These are phyloP conservation scores for Ligustrum vulgare DNA, from an alignment of 257 asterid species.

Conservation along the genomic window DNA sequence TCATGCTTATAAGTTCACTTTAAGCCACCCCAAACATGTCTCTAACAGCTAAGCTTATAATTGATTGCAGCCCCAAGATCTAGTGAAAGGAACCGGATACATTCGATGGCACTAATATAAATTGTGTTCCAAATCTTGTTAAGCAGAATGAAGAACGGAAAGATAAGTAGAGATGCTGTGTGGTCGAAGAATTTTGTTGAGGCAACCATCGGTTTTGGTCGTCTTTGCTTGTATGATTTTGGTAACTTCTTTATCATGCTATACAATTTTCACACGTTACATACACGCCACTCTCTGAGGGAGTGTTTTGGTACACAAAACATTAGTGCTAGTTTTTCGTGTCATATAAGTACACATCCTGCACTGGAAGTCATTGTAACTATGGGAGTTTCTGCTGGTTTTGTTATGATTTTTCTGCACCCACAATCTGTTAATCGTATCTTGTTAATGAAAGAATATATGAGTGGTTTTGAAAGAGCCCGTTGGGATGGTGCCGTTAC, in stretches of 20 bases:
- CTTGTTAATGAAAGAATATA: slow-evolving; percentile 36
- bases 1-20: neutral
- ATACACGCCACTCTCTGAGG: slow-evolving; percentile 28
- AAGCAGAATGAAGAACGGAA: slow-evolving; percentile 24
- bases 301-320: slow-evolving; percentile 35
- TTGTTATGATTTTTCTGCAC: slow-evolving; percentile 22
- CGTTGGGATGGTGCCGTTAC: slow-evolving; percentile 3
- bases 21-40: neutral
- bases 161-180: slow-evolving; percentile 28
- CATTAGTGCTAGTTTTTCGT: slow-evolving; percentile 27
- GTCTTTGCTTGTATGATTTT: slow-evolving; percentile 35
- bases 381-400: slow-evolving; percentile 34
- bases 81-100: slow-evolving; percentile 38
- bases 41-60: neutral
- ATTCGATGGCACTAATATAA: slow-evolving; percentile 29
- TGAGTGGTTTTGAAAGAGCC: slow-evolving; percentile 28
- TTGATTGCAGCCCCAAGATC: slow-evolving; percentile 50
- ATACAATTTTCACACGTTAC: slow-evolving; percentile 23
- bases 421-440: slow-evolving; percentile 14
- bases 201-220: slow-evolving; percentile 19
- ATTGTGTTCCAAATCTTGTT: slow-evolving; percentile 5
- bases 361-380: slow-evolving; percentile 43
- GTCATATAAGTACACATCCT: slow-evolving; percentile 32
- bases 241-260: slow-evolving; percentile 24
- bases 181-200: slow-evolving; percentile 20